Base-by-base conservation (phyloP, 2,329 filamentous ascomycete species). In the Thielaviopsis populi region DNA sequence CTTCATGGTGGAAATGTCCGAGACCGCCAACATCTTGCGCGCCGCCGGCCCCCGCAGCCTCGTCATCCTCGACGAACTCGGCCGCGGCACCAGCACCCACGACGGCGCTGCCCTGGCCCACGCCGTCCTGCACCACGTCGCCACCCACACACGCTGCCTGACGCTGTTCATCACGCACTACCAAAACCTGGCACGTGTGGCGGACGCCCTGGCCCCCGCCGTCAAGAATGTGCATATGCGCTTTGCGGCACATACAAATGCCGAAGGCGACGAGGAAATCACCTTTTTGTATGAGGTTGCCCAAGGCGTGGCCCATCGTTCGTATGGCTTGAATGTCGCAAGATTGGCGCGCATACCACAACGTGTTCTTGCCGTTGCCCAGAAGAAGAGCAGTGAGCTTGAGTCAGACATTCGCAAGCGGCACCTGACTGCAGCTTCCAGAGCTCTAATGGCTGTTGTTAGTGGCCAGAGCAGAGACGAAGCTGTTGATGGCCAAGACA, bases 131-230 rank as follows among this genome's bases (percentile, higher is more conserved):
- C 84, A 92, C 66, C 86, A 95, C 70, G 83, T 97, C 67, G 86
- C 95, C 30, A 80, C 84, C 27, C 82, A 91, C 17, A 81, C 86
- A 0, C 79, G 81, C 62, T 89, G 89, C 67, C 79, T 96, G 58
- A 95, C 90, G 5, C 79, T 99, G 50, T 99, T 99, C 77, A 96
- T 99, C 73, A 99, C 94, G 2, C 94, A 99, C 75, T 99, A 99
- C 73, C 94, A 99, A 75, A 86, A 86, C 68, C 81, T 99, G 0
- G 83, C 85, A 10, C 76, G 78, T 58, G 80, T 95, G 67, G 86
- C 85, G 10, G 81, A 84, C 30, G 84, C 83, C 1, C 87, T 95
- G 65, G 77, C 78, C 15, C 73, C 78, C 6, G 79, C 74, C 1
- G 86, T 96, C 69, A 84, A 80, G 69, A 97, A 97, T 72, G 89